Base-by-base conservation (phyloP, 2,329 filamentous ascomycete species). In the Claviceps humidiphila region DNA sequence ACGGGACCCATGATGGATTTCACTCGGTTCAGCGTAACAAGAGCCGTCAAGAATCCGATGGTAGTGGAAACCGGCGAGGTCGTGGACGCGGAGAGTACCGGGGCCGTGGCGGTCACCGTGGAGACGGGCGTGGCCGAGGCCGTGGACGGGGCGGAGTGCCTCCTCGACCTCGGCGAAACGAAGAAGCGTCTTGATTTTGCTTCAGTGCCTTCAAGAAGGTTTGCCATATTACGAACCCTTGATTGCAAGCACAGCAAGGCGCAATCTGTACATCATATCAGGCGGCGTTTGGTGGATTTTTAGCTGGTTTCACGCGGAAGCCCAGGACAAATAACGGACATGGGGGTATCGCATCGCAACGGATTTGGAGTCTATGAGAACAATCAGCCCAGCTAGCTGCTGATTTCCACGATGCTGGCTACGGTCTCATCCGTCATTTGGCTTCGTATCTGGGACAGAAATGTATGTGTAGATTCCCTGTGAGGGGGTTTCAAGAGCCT, bases 11-110 rank as follows among this genome's bases (percentile, higher is more conserved):
- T 58, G 85, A 88, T 61, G 85, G 85, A 24, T 89, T 89, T 74
- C 81, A 84, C 54, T 80, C 84, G 61, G 85, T 89, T 11, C 79
- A 79, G 61, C 78, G 80, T 61, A 78, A 78, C 66, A 75, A 75
- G 54, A 73, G 72, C 51, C 76, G 76, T 52, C 74, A 74, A 60
- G 75, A 74, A 53, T 72, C 77, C 49, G 77, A 80, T 52, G 71
- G 71, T 39, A 66, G 70, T 52, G 68, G 60, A 54, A 60, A 58
- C 50, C 62, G 61, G 57, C 66, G 74, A 39, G 69, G 71, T 47
- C 67, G 70, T 42, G 71, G 75, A 40, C 72, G 75, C 55, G 73
- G 73, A 44, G 71, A 75, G 48, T 68, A 68, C 57, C 71, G 78
- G 52, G 76, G 77, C 34, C 71, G 78, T 55, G 74, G 75, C 52